Conservation (phyloP, 2,329 filamentous ascomycete species). For the Hysterium pulicare region DNA sequence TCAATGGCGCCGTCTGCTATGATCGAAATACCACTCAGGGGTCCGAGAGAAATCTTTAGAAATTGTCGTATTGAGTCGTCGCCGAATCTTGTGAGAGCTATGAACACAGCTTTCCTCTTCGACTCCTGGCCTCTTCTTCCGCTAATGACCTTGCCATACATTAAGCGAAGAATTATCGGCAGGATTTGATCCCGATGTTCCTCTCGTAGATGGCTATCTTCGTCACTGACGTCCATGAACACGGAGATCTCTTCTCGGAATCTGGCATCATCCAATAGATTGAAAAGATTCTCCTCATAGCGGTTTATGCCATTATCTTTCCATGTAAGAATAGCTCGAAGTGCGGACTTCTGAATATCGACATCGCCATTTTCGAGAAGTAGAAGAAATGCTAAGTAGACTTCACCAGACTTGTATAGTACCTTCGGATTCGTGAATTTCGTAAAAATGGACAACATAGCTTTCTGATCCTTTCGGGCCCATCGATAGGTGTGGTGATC, state of each 20-base stretch:
- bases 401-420: conserved; percentile 72
- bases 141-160: conserved; percentile 87
- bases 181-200: conserved; percentile 72
- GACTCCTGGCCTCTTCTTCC: conserved; percentile 78
- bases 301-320: conserved; percentile 71
- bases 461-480: conserved; percentile 77
- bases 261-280: conserved; percentile 82
- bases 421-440: conserved; percentile 85
- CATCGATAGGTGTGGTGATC: conserved; percentile 44
- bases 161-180: conserved; percentile 78
- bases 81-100: conserved; percentile 74
- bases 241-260: conserved; percentile 94
- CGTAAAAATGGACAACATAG: conserved; percentile 75
- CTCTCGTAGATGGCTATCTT: conserved; percentile 64
- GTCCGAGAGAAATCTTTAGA: conserved; percentile 74
- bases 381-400: conserved; percentile 70
- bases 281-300: conserved; percentile 82
- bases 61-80: conserved; percentile 75
- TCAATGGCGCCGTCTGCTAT: conserved; percentile 52
- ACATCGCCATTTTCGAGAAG: conserved; percentile 84
- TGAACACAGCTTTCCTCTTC: conserved; percentile 69
- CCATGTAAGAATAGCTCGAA: conserved; percentile 86
- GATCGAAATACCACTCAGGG: conserved; percentile 60
- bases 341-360: conserved; percentile 79
- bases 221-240: conserved; percentile 69